phyloP scores from a whole-genome alignment of 495 filamentous ascomycete species.

The Aspergillus leporis region DNA sequence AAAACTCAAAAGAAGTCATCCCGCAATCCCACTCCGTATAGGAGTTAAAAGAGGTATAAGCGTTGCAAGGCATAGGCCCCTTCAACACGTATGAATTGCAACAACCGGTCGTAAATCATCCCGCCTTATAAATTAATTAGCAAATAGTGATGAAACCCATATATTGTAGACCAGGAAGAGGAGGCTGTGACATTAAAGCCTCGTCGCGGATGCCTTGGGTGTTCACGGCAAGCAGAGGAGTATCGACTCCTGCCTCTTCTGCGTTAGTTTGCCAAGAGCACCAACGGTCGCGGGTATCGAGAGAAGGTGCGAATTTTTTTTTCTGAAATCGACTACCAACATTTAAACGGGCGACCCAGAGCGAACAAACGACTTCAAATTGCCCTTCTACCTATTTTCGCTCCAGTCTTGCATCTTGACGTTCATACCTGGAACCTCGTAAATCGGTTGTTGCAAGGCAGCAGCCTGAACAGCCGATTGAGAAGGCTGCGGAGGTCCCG shows the following conservation, averaged over 20 bases:
- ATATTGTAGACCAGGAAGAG: background rate
- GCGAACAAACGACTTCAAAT: background rate
- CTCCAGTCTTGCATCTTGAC: slow-evolving; percentile 46
- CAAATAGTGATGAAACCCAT: background rate
- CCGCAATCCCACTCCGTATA: background rate
- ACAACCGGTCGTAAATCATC: background rate
- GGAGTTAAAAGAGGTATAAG: background rate
- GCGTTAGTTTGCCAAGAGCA: background rate
- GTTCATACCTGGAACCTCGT: slow-evolving; percentile 34
- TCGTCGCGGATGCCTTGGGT: background rate
- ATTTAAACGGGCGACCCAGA: background rate
- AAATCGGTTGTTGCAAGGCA: slow-evolving; percentile 37
- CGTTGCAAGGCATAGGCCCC: background rate
- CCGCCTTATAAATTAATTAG: background rate
- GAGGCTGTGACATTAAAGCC: background rate
- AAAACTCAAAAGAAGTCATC: background rate
- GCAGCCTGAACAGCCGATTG: slow-evolving; percentile 40
- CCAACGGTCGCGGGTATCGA: background rate
- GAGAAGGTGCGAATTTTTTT: background rate
- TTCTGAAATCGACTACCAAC: background rate
- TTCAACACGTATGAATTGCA: background rate
- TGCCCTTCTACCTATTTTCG: slow-evolving; percentile 33
- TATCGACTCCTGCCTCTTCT: background rate
- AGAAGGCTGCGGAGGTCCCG: slow-evolving; percentile 58
- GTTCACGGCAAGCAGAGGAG: background rate